Conservation (phyloP, 768 basidiomycete genomes). For the Agrocybe praecox region DNA sequence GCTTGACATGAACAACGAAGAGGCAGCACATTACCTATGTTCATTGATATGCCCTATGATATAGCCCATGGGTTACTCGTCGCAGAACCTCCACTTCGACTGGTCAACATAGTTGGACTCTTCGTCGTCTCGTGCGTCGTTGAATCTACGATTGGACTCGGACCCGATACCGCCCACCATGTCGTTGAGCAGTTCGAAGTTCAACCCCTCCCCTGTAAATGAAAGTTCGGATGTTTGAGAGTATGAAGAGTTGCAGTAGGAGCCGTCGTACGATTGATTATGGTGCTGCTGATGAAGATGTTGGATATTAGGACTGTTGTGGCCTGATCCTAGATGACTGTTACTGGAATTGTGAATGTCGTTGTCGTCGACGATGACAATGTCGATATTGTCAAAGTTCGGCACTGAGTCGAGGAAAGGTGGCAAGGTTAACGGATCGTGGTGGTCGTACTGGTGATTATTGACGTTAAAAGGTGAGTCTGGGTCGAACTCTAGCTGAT, state of each 20-base stretch:
- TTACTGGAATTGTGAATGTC: not conserved
- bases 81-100: conserved; percentile 14
- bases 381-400: not conserved
- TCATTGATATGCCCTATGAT: not conserved
- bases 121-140: conserved; percentile 28
- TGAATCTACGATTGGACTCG: not conserved
- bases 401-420: not conserved
- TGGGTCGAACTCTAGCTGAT: conserved; percentile 1
- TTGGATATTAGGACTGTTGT: not conserved
- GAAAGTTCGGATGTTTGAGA: conserved; percentile 72
- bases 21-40: not conserved
- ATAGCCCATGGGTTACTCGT: conserved; percentile 19
- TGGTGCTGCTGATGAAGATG: not conserved
- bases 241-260: conserved; percentile 73
- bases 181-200: conserved; percentile 51
- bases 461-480: not conserved
- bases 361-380: not conserved
- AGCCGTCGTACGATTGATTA: conserved; percentile 33
- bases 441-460: not conserved
- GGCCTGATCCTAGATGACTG: not conserved
- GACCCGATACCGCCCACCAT: conserved; percentile 24
- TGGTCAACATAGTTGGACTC: conserved; percentile 79
- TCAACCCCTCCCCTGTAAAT: conserved; percentile 46
- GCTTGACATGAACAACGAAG: conserved; percentile 54
- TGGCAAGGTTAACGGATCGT: not conserved